A percentile compares a stretch with the other conserved stretches of the same genome.
phyloP scores from a whole-genome alignment of 2,329 filamentous ascomycete genomes.

The Phoma sp. region DNA sequence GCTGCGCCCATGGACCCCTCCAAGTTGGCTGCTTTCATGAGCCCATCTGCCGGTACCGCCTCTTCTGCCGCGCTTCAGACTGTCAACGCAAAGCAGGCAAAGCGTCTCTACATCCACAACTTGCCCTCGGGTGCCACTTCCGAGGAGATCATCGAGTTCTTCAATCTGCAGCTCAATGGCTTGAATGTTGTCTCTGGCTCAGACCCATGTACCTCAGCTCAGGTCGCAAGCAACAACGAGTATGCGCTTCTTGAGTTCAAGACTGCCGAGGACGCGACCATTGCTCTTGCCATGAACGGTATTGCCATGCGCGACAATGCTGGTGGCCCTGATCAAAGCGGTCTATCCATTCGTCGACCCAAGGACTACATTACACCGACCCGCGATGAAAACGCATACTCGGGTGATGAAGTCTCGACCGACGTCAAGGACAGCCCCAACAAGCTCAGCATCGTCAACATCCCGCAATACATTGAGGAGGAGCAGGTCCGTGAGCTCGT shows the following conservation, averaged over 20 bases:
- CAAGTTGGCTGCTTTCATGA: constrained; percentile 94
- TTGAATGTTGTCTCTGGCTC: constrained; percentile 84
- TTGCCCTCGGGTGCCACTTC: constrained; percentile 76
- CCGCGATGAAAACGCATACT: constrained; percentile 66
- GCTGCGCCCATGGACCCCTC: constrained; percentile 95
- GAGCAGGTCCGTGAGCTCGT: constrained; percentile 92
- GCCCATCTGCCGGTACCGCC: constrained; percentile 75
- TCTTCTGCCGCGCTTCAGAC: constrained; percentile 85
- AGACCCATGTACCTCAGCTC: constrained; percentile 84
- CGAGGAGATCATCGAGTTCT: constrained; percentile 79
- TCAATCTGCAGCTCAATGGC: constrained; percentile 97
- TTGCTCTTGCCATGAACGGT: constrained; percentile 88
- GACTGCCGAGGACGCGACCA: constrained; percentile 83
- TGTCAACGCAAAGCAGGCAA: constrained; percentile 90
- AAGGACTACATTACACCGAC: constrained; percentile 97
- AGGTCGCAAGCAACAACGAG: constrained; percentile 77
- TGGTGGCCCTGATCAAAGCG: constrained; percentile 56
- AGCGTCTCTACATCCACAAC: constrained; percentile 88
- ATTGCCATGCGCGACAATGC: constrained; percentile 78
- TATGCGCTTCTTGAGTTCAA: constrained; percentile 95
- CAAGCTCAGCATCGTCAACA: constrained; percentile 92
- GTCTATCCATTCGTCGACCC: constrained; percentile 80
- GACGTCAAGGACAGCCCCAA: constrained; percentile 90
- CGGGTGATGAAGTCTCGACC: constrained; percentile 78
- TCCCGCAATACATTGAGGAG: constrained; percentile 85